These are phyloP conservation scores for Metarhizium sp. DNA, from an alignment of 2,329 filamentous ascomycete species.

Conservation along the genomic window DNA sequence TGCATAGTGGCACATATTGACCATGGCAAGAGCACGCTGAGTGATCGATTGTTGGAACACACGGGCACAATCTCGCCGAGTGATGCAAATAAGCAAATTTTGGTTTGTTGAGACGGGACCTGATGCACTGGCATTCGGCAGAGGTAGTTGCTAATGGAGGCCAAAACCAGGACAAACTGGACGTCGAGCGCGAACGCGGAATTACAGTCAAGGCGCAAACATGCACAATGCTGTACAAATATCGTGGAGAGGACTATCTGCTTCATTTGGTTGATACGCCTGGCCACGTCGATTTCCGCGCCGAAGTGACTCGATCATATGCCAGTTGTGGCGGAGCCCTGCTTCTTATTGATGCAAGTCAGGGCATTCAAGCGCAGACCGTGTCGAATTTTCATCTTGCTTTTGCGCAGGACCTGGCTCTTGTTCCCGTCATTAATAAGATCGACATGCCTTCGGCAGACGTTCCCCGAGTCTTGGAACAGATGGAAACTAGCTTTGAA, in stretches of 20 bases:
- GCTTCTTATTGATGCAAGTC: constrained; percentile 88
- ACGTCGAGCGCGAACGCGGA: constrained; percentile 55
- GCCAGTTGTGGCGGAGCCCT: constrained; percentile 90
- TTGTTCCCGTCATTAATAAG: constrained; percentile 95
- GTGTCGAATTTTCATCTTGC: constrained; percentile 98
- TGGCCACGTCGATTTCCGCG: constrained; percentile 94
- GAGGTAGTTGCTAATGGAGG: background rate
- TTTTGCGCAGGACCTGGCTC: constrained; percentile 77
- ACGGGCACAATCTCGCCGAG: constrained; percentile 87
- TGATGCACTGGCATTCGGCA: background rate
- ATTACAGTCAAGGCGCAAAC: constrained; percentile 99
- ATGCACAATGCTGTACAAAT: constrained; percentile 91
- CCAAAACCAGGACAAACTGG: constrained; percentile 59
- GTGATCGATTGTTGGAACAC: constrained; percentile 82
- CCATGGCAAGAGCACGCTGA: constrained; percentile 95
- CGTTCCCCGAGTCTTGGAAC: constrained; percentile 72
- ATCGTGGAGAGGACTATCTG: constrained; percentile 80
- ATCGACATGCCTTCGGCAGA: constrained; percentile 89
- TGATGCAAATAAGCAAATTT: constrained; percentile 78
- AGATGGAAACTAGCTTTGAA: constrained; percentile 82
- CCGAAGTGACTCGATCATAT: constrained; percentile 92
- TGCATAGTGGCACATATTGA: constrained; percentile 99
- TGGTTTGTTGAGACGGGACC: constrained; percentile 32
- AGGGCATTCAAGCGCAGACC: constrained; percentile 94
- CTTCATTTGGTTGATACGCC: constrained; percentile 94